Evolutionary conservation across 306 rosid species (phyloP).

Genomic region (Rosa persica): DNA sequence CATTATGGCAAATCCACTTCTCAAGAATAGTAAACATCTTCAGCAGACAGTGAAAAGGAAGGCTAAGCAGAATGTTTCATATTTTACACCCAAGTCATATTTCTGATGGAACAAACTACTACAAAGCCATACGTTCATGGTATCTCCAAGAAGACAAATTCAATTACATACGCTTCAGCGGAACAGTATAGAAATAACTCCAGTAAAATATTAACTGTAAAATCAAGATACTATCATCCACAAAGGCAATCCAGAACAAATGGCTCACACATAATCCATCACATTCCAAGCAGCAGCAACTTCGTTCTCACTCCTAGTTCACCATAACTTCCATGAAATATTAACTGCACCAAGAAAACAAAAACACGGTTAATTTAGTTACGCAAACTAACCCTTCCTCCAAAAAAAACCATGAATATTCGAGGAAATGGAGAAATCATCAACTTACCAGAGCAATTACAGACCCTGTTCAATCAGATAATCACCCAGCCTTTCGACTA

Average conservation of each 20-base stretch:
- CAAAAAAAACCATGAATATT: not conserved
- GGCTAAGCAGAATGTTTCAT: not conserved
- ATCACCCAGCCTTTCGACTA: slow-evolving; percentile 94
- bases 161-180: not conserved
- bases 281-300: slow-evolving; percentile 21
- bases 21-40: not conserved
- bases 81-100: not conserved
- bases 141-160: not conserved
- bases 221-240: slow-evolving; percentile 15
- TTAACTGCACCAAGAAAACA: not conserved
- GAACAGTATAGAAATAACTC: not conserved
- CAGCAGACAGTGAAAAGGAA: not conserved
- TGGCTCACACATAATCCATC: slow-evolving; percentile 18
- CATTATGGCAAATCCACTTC: not conserved
- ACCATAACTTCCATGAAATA: not conserved
- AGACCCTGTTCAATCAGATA: slow-evolving; percentile 82
- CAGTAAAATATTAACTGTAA: not conserved
- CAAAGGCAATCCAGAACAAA: slow-evolving; percentile 17
- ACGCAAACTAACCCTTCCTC: not conserved
- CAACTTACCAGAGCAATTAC: slow-evolving; percentile 27
- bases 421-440: not conserved
- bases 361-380: not conserved
- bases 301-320: slow-evolving; percentile 19
- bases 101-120: not conserved
- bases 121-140: not conserved